Evolutionary conservation across 495 filamentous ascomycete species (phyloP), one percentile per base, ranked within the genome.

Genomic region (Neurospora cerealis): DNA sequence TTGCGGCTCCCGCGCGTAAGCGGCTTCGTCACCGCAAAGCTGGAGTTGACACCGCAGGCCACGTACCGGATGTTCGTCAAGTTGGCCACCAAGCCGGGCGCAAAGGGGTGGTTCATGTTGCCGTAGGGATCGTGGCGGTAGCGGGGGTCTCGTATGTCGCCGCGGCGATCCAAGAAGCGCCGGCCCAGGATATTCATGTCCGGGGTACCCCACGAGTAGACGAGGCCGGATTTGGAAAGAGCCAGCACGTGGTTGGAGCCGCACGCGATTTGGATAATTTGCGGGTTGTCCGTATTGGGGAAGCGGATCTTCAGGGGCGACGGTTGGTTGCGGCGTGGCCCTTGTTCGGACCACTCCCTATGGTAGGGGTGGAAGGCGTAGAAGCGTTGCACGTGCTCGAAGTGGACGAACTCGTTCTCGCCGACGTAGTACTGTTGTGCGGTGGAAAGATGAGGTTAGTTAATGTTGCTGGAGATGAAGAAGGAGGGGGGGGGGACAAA

Each of bases 231-330:
- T 13, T 80, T 80, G 71, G 90, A 87, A 42, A 93, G 81, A 19
- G 91, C 91, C 36, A 93, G 80, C 69, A 88, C 86, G 75, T 93
- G 91, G 78, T 93, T 92, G 36, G 87, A 86, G 69, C 91, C 91
- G 72, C 84, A 84, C 46, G 84, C 85, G 69, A 93, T 79, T 9
- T 85, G 73, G 19, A 78, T 84, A 72, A 93, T 87, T 21, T 89
- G 54, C 28, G 54, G 54, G 54, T 66, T 19, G 24, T 66, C 54
- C 86, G 79, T 88, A 88, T 39, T 92, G 78, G 10, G 62, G 5
- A 17, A n/a, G 4, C 48, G 69, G 17, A 75, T 71, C n/a, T 73
- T 54, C 7, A 70, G 69, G 17, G 74, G 74, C 2, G 21, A 60
- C 11, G 6, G 21, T 32, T 60, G 48, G 48, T 15, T 7, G 48